Evolutionary conservation across 192 early-diverging fungal genomes (phyloP).

Genomic region (Rhizophagus prolifer): DNA sequence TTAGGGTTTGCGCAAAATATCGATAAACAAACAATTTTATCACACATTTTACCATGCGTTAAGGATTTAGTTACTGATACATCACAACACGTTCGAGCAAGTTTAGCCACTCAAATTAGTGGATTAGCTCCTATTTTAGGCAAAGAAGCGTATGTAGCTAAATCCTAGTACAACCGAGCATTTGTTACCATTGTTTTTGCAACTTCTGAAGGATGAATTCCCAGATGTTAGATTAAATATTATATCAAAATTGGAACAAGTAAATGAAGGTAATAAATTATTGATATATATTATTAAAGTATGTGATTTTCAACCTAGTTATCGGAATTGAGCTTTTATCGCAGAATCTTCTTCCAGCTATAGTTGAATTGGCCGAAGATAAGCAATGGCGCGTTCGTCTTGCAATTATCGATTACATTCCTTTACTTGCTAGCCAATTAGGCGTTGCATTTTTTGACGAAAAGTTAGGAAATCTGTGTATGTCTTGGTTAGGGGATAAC

Average conservation of each 20-base stretch:
- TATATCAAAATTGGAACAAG: slow-evolving; percentile 95
- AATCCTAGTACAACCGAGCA: slow-evolving; percentile 82
- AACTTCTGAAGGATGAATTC: slow-evolving; percentile 95
- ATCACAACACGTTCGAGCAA: slow-evolving; percentile 94
- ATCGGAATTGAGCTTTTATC: slow-evolving; percentile 98
- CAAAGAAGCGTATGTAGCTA: slow-evolving; percentile 74
- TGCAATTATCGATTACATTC: slow-evolving; percentile 99
- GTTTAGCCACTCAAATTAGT: slow-evolving; percentile 94
- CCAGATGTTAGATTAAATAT: slow-evolving; percentile 98
- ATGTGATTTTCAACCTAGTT: slow-evolving; percentile 37
- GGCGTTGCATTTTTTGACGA: slow-evolving; percentile 97
- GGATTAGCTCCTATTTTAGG: slow-evolving; percentile 93
- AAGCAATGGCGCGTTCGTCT: slow-evolving; percentile 99
- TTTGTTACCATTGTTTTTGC: slow-evolving; percentile 92
- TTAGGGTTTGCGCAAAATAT: slow-evolving; percentile 67
- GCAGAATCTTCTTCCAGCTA: slow-evolving; percentile 94
- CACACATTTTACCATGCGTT: slow-evolving; percentile 84
- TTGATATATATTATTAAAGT: background rate
- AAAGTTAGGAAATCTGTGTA: slow-evolving; percentile 89
- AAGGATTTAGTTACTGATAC: slow-evolving; percentile 94
- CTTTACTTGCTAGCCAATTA: slow-evolving; percentile 92
- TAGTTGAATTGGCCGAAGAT: slow-evolving; percentile 98
- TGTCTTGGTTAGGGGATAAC: slow-evolving; percentile 97
- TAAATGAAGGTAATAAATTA: slow-evolving; percentile 72
- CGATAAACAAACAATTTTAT: slow-evolving; percentile 75